These are phyloP conservation scores for Serendipita sp. DNA, from an alignment of 768 basidiomycete genomes.

Conservation along the genomic window DNA sequence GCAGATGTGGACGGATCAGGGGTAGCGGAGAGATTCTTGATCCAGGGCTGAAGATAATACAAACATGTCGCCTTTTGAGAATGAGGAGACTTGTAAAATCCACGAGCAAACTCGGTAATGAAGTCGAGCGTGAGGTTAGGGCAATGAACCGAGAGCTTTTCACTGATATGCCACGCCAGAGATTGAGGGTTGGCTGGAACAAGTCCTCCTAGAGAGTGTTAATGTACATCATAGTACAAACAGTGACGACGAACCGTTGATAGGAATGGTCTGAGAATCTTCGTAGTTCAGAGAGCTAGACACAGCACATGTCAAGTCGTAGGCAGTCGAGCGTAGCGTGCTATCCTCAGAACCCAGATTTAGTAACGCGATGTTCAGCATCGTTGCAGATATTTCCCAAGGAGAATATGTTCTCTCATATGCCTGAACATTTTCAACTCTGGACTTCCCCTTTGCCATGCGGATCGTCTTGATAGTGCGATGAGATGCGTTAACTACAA, in stretches of 20 bases:
- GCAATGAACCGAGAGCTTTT: slow-evolving; percentile 51
- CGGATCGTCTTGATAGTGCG: slow-evolving; percentile 40
- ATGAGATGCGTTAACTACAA: not conserved
- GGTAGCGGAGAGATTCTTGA: slow-evolving; percentile 60
- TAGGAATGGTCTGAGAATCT: slow-evolving; percentile 50
- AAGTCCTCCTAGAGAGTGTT: slow-evolving; percentile 36
- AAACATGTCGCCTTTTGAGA: slow-evolving; percentile 54
- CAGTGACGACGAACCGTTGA: slow-evolving; percentile 35
- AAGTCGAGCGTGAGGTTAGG: slow-evolving; percentile 81
- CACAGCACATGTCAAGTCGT: slow-evolving; percentile 62
- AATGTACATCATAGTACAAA: not conserved
- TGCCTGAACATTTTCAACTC: slow-evolving; percentile 27
- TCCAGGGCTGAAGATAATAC: slow-evolving; percentile 79
- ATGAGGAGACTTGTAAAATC: slow-evolving; percentile 26
- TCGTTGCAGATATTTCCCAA: slow-evolving; percentile 67
- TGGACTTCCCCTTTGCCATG: slow-evolving; percentile 58
- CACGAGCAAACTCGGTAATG: slow-evolving; percentile 63
- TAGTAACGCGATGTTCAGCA: slow-evolving; percentile 75
- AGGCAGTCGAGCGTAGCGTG: slow-evolving; percentile 61
- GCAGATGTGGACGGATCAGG: slow-evolving; percentile 53
- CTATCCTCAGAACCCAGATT: slow-evolving; percentile 62
- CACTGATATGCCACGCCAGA: slow-evolving; percentile 52
- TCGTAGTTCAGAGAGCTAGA: slow-evolving; percentile 67
- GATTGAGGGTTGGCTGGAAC: slow-evolving; percentile 49
- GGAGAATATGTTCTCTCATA: slow-evolving; percentile 45